These are phyloP conservation scores for Eucalyptus leucophloia DNA, from an alignment of 345 rosid genomes.

Conservation along the genomic window DNA sequence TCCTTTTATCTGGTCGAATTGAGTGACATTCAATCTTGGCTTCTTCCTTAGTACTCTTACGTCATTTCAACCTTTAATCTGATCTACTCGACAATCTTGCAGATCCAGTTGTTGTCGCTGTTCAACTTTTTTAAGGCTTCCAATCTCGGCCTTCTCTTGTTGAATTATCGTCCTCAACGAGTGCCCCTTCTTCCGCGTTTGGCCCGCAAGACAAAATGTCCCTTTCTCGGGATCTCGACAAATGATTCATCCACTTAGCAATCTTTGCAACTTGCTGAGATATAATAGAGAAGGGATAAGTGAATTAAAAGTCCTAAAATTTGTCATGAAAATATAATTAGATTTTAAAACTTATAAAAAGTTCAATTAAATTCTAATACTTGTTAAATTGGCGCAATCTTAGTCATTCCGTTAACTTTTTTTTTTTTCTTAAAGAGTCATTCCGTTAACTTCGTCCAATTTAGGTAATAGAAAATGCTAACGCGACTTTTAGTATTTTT, in stretches of 20 bases:
- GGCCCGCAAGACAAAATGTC: background rate
- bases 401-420: background rate
- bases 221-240: background rate
- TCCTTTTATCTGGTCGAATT: background rate
- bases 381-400: no score
- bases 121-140: background rate
- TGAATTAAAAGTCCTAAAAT: no score
- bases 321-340: rapidly evolving
- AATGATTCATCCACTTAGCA: background rate
- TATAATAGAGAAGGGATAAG: rapidly evolving
- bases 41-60: background rate
- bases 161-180: background rate
- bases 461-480: no score
- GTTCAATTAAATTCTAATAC: no score
- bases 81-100: background rate
- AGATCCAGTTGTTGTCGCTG: background rate
- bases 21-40: background rate
- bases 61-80: background rate
- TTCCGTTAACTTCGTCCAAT: background rate
- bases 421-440: no score
- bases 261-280: background rate
- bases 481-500: no score
- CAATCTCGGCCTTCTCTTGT: background rate
- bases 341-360: no score
- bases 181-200: background rate